Base-by-base conservation (phyloP, 305 asterid genomes). In the Solanum hybrid region DNA sequence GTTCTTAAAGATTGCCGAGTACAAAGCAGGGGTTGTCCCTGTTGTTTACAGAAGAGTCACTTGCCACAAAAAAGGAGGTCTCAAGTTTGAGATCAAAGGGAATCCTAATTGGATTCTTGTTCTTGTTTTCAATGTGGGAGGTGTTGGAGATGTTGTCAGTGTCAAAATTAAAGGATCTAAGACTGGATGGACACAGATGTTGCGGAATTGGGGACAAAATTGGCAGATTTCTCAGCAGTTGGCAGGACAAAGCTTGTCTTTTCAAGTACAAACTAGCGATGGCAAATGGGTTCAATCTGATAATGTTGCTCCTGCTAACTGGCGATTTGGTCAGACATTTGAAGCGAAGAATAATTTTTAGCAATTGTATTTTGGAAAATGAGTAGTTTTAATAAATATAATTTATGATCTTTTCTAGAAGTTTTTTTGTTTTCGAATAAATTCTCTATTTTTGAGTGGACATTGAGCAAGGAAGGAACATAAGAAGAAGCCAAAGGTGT, bases 201-300 rank as follows among this genome's bases (percentile, higher is more conserved):
- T 6, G 0, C 88, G 95, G 1, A 92, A 92, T 34, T 94, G 94
- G 95, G 96, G 95, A 4, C 90, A 90, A 27, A 90, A 91, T 27
- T 93, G 95, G 93, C 85, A 92, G 46, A 24, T 91, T 4, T 37
- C 36, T 2, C 12, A 36, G 7, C 80, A 31, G 17, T 34, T 94
- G 36, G 42, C 34, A 2, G 93, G 94, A 2, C 82, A 91, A 8
- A 34, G 89, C 2, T 66, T 93, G 88, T 88, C 91, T 10, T 93
- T 93, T 38, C 75, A 88, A 37, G 94, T 93, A 34, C 80, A 88
- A 13, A 89, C 94, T 9, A 90, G 92, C 32, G 94, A 93, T 60
- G 92, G 93, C 2, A 7, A 12, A 78, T 72, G 12, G 13, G 89
- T 89, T 38, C 79, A 90, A 34, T 87, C 92, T 1, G 42, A 66